Evolutionary conservation across 768 basidiomycete species (phyloP), one percentile per base, ranked within the genome.

Genomic region (Xerocomus brunneocitrinus): DNA sequence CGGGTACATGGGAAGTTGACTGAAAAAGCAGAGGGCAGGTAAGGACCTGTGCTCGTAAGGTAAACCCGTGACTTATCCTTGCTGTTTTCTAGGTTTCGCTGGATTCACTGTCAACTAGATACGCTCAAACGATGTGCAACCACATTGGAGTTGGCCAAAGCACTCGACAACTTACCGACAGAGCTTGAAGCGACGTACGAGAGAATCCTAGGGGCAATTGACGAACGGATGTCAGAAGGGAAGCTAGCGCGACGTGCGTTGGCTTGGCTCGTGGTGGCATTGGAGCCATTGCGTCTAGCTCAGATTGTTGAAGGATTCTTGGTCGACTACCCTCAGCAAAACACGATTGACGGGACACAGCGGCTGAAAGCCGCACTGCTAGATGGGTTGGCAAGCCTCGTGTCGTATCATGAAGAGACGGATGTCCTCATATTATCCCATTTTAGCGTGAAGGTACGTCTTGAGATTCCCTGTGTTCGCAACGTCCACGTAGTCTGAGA

Each of bases 41-140:
- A 10, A 28, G 39, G n/a, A 8, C 5, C 5, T 28, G 8, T 35
- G 19, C 9, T 35, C 3, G 3, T 24, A 4, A 14, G 24, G 14
- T 16, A 16, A 8, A 30, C 8, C 5, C 19, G 2, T 28, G 3
- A 36, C 25, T 44, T 6, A 50, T 8, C 4, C 5, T 1, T 9
- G 1, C 42, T 22, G 4, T 36, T 25, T 22, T n/a, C 10, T 13
- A 54, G 53, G n/a, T 54, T 54, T 9, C 53, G 53, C 1, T 54
- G 53, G 53, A 31, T 49, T 10, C 47, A 49, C 5, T 54, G 53
- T 7, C 53, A 54, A 19, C 12, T 54, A 1, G 48, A 54, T n/a
- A 24, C 43, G 3, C 36, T 54, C 1, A 38, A 31, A 36, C 41
- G 10, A 27, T 54, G 53, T 30, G 4, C 13, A 1, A 28, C 42